Conservation (phyloP, 768 basidiomycete species). For the Sarcomyxa edulis region DNA sequence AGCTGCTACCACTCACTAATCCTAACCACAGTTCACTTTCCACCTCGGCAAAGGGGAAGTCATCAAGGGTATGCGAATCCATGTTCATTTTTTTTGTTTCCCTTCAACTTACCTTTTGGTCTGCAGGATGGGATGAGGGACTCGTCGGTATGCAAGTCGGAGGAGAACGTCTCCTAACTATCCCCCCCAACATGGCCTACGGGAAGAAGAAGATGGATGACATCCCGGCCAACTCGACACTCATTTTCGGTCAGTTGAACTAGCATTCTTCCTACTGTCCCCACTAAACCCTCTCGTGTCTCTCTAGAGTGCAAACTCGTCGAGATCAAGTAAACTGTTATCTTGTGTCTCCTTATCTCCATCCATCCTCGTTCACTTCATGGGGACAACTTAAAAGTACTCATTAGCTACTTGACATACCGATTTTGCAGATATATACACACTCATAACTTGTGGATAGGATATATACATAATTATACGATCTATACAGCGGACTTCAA, state of each 20-base stretch:
- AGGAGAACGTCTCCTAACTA: constrained; percentile 77
- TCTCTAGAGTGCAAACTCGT: constrained; percentile 66
- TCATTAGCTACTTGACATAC: too few species aligned
- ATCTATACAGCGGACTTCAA: too few species aligned
- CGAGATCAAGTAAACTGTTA: constrained; percentile 48
- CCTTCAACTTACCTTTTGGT: not conserved
- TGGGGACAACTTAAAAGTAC: too few species aligned
- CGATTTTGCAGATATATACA: too few species aligned
- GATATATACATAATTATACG: too few species aligned
- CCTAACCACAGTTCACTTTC: constrained; percentile 57
- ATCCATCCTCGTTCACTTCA: too few species aligned
- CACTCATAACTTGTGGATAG: too few species aligned
- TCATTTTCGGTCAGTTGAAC: constrained; percentile 76
- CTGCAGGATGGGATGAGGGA: constrained; percentile 84
- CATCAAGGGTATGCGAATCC: constrained; percentile 68
- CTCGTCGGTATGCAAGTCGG: constrained; percentile 88
- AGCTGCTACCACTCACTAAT: not conserved
- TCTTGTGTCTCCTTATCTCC: constrained; percentile 22
- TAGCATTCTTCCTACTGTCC: constrained; percentile 1
- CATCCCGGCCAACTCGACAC: constrained; percentile 79
- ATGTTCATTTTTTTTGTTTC: not conserved
- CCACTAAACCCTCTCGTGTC: not conserved
- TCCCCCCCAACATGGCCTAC: constrained; percentile 69
- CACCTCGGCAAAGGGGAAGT: constrained; percentile 84
- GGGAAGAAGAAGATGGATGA: constrained; percentile 53